Evolutionary conservation across 495 filamentous ascomycete genomes (phyloP).

Genomic region (Beverwykella pulmonaria): DNA sequence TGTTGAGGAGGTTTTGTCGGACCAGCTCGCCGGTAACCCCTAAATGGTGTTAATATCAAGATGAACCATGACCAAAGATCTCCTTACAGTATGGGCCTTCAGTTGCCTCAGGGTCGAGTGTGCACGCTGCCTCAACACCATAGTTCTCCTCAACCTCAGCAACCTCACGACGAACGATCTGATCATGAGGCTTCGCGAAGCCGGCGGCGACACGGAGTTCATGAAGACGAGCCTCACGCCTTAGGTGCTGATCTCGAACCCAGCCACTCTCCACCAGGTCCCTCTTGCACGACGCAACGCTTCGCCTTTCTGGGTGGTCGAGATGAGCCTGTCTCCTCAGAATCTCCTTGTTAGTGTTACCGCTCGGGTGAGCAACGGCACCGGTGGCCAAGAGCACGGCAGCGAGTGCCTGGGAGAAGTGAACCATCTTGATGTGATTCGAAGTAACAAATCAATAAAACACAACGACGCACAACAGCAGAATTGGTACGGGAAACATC

Average conservation of each 20-base stretch:
- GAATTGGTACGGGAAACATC: background rate
- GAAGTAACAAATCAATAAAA: slow-evolving; percentile 3
- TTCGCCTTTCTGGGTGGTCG: slow-evolving; percentile 29
- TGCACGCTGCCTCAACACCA: slow-evolving; percentile 26
- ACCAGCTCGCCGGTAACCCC: slow-evolving; percentile 51
- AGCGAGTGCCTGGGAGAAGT: slow-evolving; percentile 29
- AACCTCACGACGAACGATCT: slow-evolving; percentile 17
- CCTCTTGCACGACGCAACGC: slow-evolving; percentile 27
- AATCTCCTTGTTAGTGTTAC: slow-evolving; percentile 29
- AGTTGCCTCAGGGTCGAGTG: slow-evolving; percentile 38
- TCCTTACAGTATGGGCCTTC: slow-evolving; percentile 42
- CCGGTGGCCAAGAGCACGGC: slow-evolving; percentile 29
- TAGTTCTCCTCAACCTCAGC: slow-evolving; percentile 25
- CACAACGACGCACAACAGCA: background rate
- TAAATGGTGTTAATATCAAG: slow-evolving; percentile 1
- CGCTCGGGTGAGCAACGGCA: slow-evolving; percentile 31
- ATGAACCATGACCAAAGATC: background rate
- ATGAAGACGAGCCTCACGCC: slow-evolving; percentile 31
- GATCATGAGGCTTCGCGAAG: slow-evolving; percentile 24
- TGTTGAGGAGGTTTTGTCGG: slow-evolving; percentile 57
- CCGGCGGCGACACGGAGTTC: slow-evolving; percentile 33
- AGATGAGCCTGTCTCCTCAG: slow-evolving; percentile 31
- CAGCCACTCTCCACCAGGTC: slow-evolving; percentile 33
- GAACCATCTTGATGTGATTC: slow-evolving; percentile 25
- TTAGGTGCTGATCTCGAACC: slow-evolving; percentile 29